Conservation (phyloP, 495 filamentous ascomycete genomes). For the Aspergillus bridgeri region DNA sequence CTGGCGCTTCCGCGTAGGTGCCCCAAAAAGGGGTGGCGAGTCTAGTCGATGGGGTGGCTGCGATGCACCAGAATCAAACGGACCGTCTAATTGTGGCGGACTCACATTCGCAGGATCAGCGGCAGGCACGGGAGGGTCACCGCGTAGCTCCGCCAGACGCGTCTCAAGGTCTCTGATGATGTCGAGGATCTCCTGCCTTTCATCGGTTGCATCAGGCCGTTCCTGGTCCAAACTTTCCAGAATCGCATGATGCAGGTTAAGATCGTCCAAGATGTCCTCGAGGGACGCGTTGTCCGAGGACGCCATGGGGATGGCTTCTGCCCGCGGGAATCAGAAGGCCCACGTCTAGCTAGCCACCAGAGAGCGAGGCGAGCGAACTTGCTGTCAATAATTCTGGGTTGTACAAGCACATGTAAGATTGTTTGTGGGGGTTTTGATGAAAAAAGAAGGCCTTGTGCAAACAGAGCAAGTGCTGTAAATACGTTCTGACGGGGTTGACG, state of each 20-base stretch:
- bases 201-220: conserved; percentile 20
- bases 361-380: neutral
- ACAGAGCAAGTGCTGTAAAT: no score
- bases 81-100: conserved; percentile 18
- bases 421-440: neutral
- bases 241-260: conserved; percentile 37
- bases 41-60: conserved; percentile 8
- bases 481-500: no score
- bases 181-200: conserved; percentile 23
- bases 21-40: conserved; percentile 5
- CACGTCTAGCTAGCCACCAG: neutral
- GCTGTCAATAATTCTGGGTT: neutral
- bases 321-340: neutral
- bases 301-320: neutral
- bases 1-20: conserved; percentile 13
- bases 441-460: no score
- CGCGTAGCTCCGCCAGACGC: conserved; percentile 20
- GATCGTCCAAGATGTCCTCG: conserved; percentile 26
- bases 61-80: conserved; percentile 4
- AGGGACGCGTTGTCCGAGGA: neutral
- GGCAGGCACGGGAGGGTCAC: conserved; percentile 5
- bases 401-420: neutral
- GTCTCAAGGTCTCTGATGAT: conserved; percentile 18
- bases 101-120: neutral
- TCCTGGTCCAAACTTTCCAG: conserved; percentile 37